These are phyloP conservation scores for Lepiota venenata DNA, from an alignment of 768 basidiomycete genomes.

Conservation along the genomic window DNA sequence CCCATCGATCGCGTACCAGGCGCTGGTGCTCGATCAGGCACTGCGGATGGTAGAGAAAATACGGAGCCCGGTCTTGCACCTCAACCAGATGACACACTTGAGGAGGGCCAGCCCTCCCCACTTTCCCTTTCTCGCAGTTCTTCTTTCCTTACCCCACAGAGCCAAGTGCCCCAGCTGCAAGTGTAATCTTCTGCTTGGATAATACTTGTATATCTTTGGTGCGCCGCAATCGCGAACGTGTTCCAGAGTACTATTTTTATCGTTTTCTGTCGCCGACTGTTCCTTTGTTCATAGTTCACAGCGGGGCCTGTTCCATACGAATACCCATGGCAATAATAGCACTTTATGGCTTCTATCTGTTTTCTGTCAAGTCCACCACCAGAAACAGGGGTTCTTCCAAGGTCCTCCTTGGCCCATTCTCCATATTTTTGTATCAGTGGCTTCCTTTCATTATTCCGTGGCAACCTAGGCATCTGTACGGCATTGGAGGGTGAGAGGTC, in stretches of 20 bases:
- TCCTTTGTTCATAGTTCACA: not conserved
- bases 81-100: conserved; percentile 32
- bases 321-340: not conserved
- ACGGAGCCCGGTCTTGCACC: conserved; percentile 47
- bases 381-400: too few relatives aligned
- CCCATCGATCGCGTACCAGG: conserved; percentile 74
- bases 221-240: conserved; percentile 9
- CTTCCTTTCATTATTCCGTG: not conserved
- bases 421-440: not conserved
- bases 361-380: too few relatives aligned
- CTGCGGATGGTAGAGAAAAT: conserved; percentile 62
- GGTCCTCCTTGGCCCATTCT: too few relatives aligned
- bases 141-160: conserved; percentile 31
- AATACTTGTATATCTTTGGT: conserved; percentile 3
- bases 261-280: not conserved
- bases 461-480: conserved; percentile 24
- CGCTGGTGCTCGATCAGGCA: conserved; percentile 66
- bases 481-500: not conserved
- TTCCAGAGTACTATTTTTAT: conserved; percentile 2
- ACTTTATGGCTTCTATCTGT: not conserved
- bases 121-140: conserved; percentile 23
- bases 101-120: conserved; percentile 33
- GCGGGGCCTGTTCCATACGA: not conserved
- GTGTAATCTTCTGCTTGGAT: conserved; percentile 25
- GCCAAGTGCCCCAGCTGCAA: conserved; percentile 36